Evolutionary conservation across 371 early-diverging fungal genomes (phyloP), one percentile per base, ranked within the genome.

Genomic region (Dinochytrium kinnereticum): DNA sequence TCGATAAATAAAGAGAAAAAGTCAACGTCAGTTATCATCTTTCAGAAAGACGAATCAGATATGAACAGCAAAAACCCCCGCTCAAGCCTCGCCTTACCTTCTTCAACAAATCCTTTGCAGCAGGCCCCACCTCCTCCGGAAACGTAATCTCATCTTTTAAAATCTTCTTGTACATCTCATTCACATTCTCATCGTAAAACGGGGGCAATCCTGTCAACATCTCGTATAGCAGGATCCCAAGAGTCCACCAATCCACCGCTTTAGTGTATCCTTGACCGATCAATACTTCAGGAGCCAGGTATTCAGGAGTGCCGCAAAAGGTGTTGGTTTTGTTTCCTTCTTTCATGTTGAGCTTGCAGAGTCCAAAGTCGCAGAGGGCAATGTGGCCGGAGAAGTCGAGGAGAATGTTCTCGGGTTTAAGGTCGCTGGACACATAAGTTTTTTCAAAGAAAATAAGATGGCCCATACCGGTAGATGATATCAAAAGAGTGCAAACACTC

Each of bases 331-430:
- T 88, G 64, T 84, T 84, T 53, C 88, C 86, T 57, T 87, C 85
- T 37, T 81, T 82, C 80, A 84, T 82, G 83, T 89, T 81, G 87
- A 94, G 93, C 83, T 97, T 97, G 88, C 98, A 98, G 73, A 99
- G 89, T 0, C 99, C 99, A 86, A 98, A 98, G 87, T 99, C 99
- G 81, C 95, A 94, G 38, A 99, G 88, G 5, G 96, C 96, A 80
- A 99, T 96, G 83, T 98, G 98, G 28, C 99, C 99, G 33, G 91
- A 91, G 80, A 91, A 92, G 82, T 94, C 95, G n/a, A 98, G 81
- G 70, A 98, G 85, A 68, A 99, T 96, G 82, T 98, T 98, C 78
- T 98, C 98, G 7, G 96, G 97, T 77, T 96, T 44, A 7, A 44
- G 44, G 19, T 44, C 44, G 44, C 44, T 44, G 44, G n/a, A n/a